These are phyloP conservation scores for Globisporangium perplexum DNA, from an alignment of 352 stramenopile genomes.

Conservation along the genomic window DNA sequence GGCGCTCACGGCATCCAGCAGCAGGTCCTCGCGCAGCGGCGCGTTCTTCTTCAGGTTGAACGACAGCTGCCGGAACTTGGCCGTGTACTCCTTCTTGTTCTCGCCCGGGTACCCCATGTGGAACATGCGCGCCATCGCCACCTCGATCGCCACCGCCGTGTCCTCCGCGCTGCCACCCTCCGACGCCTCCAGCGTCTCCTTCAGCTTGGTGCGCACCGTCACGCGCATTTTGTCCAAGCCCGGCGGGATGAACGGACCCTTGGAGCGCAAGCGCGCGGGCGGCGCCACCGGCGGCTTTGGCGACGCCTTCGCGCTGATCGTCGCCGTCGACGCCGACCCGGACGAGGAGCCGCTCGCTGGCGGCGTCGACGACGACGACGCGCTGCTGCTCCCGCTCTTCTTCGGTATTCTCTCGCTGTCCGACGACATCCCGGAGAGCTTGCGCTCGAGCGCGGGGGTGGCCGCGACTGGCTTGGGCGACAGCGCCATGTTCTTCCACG, in stretches of 20 bases:
- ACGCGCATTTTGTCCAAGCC: constrained; percentile 71
- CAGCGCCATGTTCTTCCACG: constrained; percentile 83
- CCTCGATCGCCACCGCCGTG: constrained; percentile 62
- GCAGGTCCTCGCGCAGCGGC: constrained; percentile 66
- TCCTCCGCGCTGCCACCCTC: constrained; percentile 45
- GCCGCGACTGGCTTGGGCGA: constrained; percentile 32
- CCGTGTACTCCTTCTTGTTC: constrained; percentile 88
- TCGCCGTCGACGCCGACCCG: constrained; percentile 3
- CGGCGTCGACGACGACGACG: constrained; percentile 2
- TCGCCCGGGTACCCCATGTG: constrained; percentile 59
- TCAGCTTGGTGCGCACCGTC: constrained; percentile 76
- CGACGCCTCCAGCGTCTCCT: constrained; percentile 56
- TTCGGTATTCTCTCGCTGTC: constrained; percentile 25
- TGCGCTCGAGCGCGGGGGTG: constrained; percentile 18
- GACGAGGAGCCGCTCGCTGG: constrained; percentile 4
- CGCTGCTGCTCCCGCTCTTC: constrained; percentile 14
- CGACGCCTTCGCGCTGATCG: constrained; percentile 21
- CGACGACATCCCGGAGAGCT: constrained; percentile 20
- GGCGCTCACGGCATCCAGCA: constrained; percentile 57
- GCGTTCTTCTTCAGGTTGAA: constrained; percentile 92
- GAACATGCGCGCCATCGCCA: constrained; percentile 68
- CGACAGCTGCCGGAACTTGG: constrained; percentile 84
- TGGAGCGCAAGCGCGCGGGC: constrained; percentile 1
- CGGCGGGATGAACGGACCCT: constrained; percentile 46
- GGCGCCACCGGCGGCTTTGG: not conserved